These are phyloP conservation scores for Hyaloscypha finlandica DNA, from an alignment of 495 filamentous ascomycete genomes.

Conservation along the genomic window DNA sequence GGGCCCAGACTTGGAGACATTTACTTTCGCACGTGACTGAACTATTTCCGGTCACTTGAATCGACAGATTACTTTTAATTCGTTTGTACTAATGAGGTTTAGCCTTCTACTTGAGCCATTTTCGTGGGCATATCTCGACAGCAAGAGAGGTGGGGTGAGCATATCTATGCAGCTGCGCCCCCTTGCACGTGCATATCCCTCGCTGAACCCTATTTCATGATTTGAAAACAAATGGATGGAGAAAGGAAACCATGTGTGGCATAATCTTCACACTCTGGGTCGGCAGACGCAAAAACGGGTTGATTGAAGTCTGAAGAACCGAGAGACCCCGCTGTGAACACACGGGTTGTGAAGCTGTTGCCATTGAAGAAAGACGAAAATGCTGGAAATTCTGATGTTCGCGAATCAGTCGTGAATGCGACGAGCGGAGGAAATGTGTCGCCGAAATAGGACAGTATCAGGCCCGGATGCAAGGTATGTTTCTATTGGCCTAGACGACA, in stretches of 20 bases:
- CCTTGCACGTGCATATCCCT: not conserved
- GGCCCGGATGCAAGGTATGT: too few species aligned
- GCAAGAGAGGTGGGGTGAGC: too few species aligned
- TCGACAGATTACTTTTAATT: not conserved
- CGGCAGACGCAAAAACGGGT: conserved; percentile 14
- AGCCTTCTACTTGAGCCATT: not conserved
- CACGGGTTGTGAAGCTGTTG: conserved; percentile 12
- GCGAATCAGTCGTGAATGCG: too few species aligned
- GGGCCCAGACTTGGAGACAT: too few species aligned
- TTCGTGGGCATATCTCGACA: not conserved
- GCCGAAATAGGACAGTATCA: too few species aligned
- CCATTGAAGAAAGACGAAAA: conserved; percentile 4
- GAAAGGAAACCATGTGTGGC: conserved; percentile 8
- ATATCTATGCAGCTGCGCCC: not conserved
- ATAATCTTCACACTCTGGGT: conserved; percentile 10
- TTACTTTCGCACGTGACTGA: too few species aligned
- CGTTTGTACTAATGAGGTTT: not conserved
- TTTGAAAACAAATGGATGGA: too few species aligned
- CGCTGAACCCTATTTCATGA: not conserved
- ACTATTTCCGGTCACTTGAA: too few species aligned
- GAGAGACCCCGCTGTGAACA: conserved; percentile 15
- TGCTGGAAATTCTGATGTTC: not conserved
- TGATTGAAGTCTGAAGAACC: too few species aligned
- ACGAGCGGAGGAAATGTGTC: too few species aligned
- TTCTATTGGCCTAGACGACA: too few species aligned